phyloP scores from a whole-genome alignment of 805 yeast species.

The Barnettozyma sucrosica region DNA sequence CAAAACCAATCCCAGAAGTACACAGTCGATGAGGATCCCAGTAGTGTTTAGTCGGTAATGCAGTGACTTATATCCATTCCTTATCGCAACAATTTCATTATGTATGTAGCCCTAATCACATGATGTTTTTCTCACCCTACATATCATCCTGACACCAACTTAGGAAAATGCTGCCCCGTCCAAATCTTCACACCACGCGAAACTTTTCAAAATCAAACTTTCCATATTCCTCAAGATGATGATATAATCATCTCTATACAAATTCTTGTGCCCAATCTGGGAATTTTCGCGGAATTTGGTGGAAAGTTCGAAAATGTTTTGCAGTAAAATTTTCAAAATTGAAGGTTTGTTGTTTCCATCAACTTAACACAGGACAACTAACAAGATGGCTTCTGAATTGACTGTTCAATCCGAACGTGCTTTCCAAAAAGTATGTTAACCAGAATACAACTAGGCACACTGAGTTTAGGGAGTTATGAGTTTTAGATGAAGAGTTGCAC shows the following conservation, averaged over 20 bases:
- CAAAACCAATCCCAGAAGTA: no score
- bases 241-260: background rate
- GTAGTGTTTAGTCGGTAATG: no score
- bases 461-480: background rate
- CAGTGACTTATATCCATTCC: no score
- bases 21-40: no score
- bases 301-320: background rate
- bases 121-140: background rate
- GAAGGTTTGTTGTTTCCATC: background rate
- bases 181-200: background rate
- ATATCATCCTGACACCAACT: conserved; percentile 1
- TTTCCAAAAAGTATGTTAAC: conserved; percentile 93
- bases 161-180: background rate
- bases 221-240: background rate
- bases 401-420: conserved; percentile 99
- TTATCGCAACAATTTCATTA: background rate
- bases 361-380: conserved; percentile 9
- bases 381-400: conserved; percentile 97
- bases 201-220: background rate
- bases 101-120: conserved; percentile 1
- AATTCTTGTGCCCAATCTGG: background rate
- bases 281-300: conserved; percentile 2
- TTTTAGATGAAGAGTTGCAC: background rate
- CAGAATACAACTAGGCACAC: background rate
- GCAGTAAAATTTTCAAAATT: conserved; percentile 9